phyloP scores from a whole-genome alignment of 768 basidiomycete genomes.

The Gloeophyllum trabeum region DNA sequence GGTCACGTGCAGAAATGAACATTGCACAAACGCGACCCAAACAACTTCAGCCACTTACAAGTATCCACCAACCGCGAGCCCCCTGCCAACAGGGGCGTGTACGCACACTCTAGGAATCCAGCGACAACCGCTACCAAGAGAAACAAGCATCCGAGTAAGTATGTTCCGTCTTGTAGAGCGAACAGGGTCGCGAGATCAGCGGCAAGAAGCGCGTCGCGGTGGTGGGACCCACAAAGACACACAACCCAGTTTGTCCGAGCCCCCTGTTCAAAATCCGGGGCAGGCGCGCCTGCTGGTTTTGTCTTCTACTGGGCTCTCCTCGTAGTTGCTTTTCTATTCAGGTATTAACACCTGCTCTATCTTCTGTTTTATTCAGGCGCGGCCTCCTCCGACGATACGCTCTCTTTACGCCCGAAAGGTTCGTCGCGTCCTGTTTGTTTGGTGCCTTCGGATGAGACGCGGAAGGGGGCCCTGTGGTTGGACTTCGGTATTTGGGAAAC shows the following conservation, averaged over 20 bases:
- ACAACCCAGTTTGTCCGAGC: neutral
- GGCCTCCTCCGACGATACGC: constrained; percentile 59
- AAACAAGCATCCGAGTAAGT: neutral
- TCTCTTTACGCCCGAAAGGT: constrained; percentile 50
- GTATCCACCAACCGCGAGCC: too few species aligned
- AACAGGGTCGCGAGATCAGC: neutral
- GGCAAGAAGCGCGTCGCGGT: neutral
- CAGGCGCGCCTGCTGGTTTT: neutral
- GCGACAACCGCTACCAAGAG: too few species aligned
- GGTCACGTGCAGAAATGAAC: neutral
- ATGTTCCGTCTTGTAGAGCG: neutral
- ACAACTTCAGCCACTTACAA: neutral
- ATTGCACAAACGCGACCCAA: neutral
- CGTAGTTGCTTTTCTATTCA: neutral
- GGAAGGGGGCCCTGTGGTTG: neutral
- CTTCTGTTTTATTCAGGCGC: constrained; percentile 30
- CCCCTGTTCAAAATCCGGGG: neutral
- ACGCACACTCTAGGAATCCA: too few species aligned
- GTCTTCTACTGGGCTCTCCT: neutral
- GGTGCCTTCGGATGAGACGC: too few species aligned
- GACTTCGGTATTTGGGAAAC: too few species aligned
- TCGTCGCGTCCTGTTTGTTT: constrained; percentile 15
- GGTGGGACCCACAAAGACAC: neutral
- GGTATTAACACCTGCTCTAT: neutral
- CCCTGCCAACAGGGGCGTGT: too few species aligned